A percentile compares a stretch with the other conserved stretches of the same genome.
phyloP scores from a whole-genome alignment of 768 basidiomycete genomes.

The Tricholoma hemisulphureum region DNA sequence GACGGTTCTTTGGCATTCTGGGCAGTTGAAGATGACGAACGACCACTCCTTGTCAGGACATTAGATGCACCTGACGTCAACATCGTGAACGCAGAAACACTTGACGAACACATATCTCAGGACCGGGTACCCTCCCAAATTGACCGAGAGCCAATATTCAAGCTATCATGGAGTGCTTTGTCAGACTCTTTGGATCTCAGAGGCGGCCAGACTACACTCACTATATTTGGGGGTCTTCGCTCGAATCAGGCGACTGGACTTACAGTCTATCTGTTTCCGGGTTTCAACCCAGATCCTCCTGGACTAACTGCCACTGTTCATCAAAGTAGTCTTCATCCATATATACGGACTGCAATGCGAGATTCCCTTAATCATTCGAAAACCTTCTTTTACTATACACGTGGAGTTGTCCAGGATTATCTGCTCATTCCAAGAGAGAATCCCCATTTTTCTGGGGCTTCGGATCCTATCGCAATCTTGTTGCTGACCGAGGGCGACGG shows the following conservation, averaged over 20 bases:
- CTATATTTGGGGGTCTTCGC: conserved; percentile 76
- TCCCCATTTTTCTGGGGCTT: conserved; percentile 67
- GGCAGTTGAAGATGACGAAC: conserved; percentile 75
- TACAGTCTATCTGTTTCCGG: conserved; percentile 66
- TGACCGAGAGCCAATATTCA: conserved; percentile 77
- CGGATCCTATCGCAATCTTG: conserved; percentile 69
- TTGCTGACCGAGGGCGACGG: conserved; percentile 53
- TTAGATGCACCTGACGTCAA: conserved; percentile 55
- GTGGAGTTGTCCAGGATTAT: conserved; percentile 72
- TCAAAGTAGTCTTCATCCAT: conserved; percentile 34
- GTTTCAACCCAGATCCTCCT: conserved; percentile 59
- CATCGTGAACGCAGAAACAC: conserved; percentile 44
- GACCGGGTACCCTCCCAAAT: conserved; percentile 12
- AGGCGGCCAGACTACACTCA: conserved; percentile 70
- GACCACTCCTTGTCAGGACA: conserved; percentile 73
- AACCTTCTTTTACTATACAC: conserved; percentile 57
- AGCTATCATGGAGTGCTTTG: conserved; percentile 81
- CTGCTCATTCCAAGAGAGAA: conserved; percentile 65
- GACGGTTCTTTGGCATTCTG: conserved; percentile 86
- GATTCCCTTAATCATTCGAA: conserved; percentile 51
- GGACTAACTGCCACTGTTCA: conserved; percentile 41
- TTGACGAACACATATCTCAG: conserved; percentile 42
- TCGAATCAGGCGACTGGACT: conserved; percentile 55
- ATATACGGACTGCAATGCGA: conserved; percentile 62
- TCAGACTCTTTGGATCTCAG: conserved; percentile 61